Percentiles rank a stretch among this genome's conserved stretches.
phyloP scores from a whole-genome alignment of 805 yeast genomes.

The Kregervanrija pseudodelftensis region DNA sequence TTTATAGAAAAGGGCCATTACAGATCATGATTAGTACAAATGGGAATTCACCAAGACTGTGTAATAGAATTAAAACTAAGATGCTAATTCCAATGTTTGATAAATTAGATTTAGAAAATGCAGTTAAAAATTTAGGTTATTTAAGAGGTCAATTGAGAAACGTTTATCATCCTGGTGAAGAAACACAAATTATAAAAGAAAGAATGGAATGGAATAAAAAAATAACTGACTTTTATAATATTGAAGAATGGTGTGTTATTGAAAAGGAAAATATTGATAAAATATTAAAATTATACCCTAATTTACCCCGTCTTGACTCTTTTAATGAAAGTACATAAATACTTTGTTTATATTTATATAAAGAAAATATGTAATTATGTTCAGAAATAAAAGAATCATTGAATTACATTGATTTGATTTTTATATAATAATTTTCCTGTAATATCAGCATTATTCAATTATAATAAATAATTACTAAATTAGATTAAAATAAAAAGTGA shows the following conservation, averaged over 20 bases:
- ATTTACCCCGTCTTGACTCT: constrained; percentile 29
- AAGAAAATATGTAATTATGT: neutral
- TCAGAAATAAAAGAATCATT: neutral
- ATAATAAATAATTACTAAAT: too few relatives aligned
- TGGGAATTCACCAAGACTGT: constrained; percentile 74
- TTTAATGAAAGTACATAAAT: neutral
- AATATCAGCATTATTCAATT: too few relatives aligned
- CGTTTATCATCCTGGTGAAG: constrained; percentile 37
- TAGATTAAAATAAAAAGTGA: too few relatives aligned
- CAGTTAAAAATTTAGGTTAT: constrained; percentile 53
- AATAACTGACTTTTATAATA: constrained; percentile 52
- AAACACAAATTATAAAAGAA: constrained; percentile 39
- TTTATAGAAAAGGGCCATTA: constrained; percentile 62
- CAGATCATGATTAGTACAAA: constrained; percentile 81
- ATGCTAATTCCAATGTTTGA: constrained; percentile 39
- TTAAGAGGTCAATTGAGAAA: constrained; percentile 44
- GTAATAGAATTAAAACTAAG: constrained; percentile 51
- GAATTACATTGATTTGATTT: neutral
- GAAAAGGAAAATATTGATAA: constrained; percentile 29
- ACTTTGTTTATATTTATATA: neutral
- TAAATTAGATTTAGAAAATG: constrained; percentile 39
- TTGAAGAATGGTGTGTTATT: constrained; percentile 53
- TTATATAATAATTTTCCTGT: too few relatives aligned
- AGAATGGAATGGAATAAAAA: constrained; percentile 69
- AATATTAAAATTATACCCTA: constrained; percentile 44